Base-by-base conservation (phyloP, 2,329 filamentous ascomycete genomes). In the Epichloe scottii region DNA sequence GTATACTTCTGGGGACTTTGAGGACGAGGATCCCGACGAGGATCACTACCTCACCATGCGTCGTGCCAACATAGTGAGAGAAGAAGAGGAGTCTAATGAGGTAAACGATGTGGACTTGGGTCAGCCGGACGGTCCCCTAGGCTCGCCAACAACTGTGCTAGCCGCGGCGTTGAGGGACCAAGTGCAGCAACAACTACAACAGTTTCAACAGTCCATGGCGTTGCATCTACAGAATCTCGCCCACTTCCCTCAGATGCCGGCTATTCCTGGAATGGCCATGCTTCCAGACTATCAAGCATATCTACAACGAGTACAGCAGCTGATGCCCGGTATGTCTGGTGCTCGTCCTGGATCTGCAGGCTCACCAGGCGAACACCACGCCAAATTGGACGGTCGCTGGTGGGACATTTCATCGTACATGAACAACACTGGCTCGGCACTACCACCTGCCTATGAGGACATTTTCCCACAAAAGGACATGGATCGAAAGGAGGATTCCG, bases 381-480 rank as follows among this genome's bases (percentile, higher is more conserved):
- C 65, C 39, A 75, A 74, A 49, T 63, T 71, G 50, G 76, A 81
- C 49, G 72, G 72, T 57, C 75, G 76, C 53, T 87, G 84, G 83
- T 87, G 82, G 78, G 82, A 85, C 60, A 68, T 84, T 30, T 75
- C 84, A 43, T 79, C 80, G 8, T 68, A 74, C 38, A 72, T 75
- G 58, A 67, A 69, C 15, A 70, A 67, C 19, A 69, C 68, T 39
- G 26, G 37, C 30, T 67, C 78, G 10, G 70, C 73, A 4, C 72
- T 78, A 34, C 86, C 86, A 8, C 87, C 87, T 10, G 79, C 87
- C 0, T 93, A 93, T 57, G 82, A 89, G 49, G 87, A 90, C 46
- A 78, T 93, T 30, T 93, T 82, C 63, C 87, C 85, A 2, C 69
- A 71, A 40, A 66, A 71, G 49, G 70, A 74, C 43, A 55, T 73